Base-by-base conservation (phyloP, 2,329 filamentous ascomycete species). In the Aspergillus thermomutatus region DNA sequence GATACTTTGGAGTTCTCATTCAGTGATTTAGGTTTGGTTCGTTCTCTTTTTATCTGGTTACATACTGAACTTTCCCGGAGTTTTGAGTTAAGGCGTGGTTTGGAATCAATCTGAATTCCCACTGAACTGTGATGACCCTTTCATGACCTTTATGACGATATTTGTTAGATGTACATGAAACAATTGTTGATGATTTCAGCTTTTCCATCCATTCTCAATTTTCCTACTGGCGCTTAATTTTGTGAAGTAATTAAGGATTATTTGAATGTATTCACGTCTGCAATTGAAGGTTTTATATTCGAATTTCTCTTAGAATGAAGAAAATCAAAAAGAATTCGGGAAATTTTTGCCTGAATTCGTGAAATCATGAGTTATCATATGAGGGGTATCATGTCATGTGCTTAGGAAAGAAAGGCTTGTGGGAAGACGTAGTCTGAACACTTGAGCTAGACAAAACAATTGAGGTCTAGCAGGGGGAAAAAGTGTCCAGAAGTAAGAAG, bases 151-250 rank as follows among this genome's bases (percentile, higher is more conserved):
- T 66, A 73, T 68, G 69, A 74, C 63, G 65, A 72, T 51, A 64
- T 61, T 58, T 69, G 66, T 66, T 72, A 68, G 69, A 74, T 72
- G 71, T 73, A 72, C 69, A 74, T 70, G 72, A 72, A 62, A 70
- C 64, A 56, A 71, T 67, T 67, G 64, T 65, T 69, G 62, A 72
- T 64, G 66, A 71, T 64, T 67, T 54, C 54, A 59, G 60, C 54
- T 62, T 55, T 59, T 64, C 59, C 50, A 60, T 63, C 48, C 55
- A 59, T 46, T 57, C 64, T 58, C 21, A 61, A 56, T 58, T 63
- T 60, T 55, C 47, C 54, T 50, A 58, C 56, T 49, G 56, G 62
- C 25, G 21, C 48, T 54, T 53, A 62, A 56, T 63, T 54, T 64
- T 62, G 62, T 64, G 61, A 57, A 17, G 55, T 53, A 58, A 59